Percentiles rank a stretch among this genome's conserved stretches.
Evolutionary conservation across 2,329 filamentous ascomycete species (phyloP).

Genomic region (Scedosporium dehoogii): DNA sequence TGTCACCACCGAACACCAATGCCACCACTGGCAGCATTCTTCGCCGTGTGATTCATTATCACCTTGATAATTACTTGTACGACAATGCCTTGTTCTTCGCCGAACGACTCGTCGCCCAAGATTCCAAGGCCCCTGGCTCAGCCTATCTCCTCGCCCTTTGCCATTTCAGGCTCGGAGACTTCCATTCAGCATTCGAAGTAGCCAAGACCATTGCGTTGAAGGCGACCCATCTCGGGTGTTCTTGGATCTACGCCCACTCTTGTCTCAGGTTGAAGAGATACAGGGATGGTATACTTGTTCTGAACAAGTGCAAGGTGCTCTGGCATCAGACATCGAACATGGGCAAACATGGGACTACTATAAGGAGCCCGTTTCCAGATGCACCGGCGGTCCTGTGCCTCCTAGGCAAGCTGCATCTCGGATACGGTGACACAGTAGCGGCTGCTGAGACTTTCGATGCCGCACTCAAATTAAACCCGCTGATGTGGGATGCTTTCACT

Average conservation of each 20-base stretch:
- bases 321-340: constrained; percentile 70
- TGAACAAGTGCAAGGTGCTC: constrained; percentile 70
- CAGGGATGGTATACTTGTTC: constrained; percentile 69
- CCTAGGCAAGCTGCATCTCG: constrained; percentile 78
- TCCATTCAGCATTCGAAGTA: constrained; percentile 76
- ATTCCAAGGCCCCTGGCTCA: constrained; percentile 70
- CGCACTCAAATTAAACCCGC: constrained; percentile 78
- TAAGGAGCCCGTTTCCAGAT: constrained; percentile 69
- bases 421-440: constrained; percentile 71
- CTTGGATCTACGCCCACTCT: constrained; percentile 84
- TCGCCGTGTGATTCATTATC: constrained; percentile 53
- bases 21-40: constrained; percentile 41
- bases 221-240: constrained; percentile 72
- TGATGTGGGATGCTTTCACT: constrained; percentile 96
- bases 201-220: constrained; percentile 62
- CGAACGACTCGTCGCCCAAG: constrained; percentile 74
- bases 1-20: constrained; percentile 32
- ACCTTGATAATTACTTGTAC: constrained; percentile 80
- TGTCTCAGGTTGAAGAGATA: constrained; percentile 71
- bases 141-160: constrained; percentile 76
- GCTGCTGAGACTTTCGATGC: constrained; percentile 83
- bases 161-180: constrained; percentile 71
- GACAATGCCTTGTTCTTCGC: constrained; percentile 92
- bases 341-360: constrained; percentile 72
- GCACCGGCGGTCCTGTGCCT: constrained; percentile 74